Conservation (phyloP, 495 filamentous ascomycete species). For the Talaromyces wortmannii region DNA sequence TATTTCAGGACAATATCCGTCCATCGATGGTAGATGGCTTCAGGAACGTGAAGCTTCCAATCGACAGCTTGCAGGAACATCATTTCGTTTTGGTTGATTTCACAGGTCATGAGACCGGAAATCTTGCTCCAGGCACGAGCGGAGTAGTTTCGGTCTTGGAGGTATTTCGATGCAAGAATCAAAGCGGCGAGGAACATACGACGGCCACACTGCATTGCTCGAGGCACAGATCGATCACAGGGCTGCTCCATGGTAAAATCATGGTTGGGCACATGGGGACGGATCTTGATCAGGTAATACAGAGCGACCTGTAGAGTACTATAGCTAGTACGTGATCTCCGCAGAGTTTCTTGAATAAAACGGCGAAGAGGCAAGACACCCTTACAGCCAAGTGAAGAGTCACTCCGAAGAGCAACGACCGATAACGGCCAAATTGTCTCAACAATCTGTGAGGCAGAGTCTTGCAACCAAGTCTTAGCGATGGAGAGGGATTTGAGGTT, state of each 20-base stretch:
- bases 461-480: constrained; percentile 43
- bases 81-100: constrained; percentile 97
- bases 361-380: constrained; percentile 84
- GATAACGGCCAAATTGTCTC: constrained; percentile 91
- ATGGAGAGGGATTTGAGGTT: constrained; percentile 6
- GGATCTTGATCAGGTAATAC: constrained; percentile 93
- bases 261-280: constrained; percentile 75
- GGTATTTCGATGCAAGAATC: constrained; percentile 92
- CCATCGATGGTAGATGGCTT: constrained; percentile 85
- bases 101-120: constrained; percentile 77
- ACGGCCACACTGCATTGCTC: constrained; percentile 90
- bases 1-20: constrained; percentile 81
- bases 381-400: constrained; percentile 40
- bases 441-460: constrained; percentile 95
- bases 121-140: constrained; percentile 98
- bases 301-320: constrained; percentile 94
- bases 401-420: constrained; percentile 38
- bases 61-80: constrained; percentile 83
- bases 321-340: constrained; percentile 91
- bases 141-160: constrained; percentile 97
- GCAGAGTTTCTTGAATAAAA: constrained; percentile 95
- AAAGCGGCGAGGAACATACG: constrained; percentile 94
- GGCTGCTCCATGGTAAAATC: constrained; percentile 86
- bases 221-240: constrained; percentile 62
- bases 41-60: constrained; percentile 91